Percentiles rank a stretch among this genome's conserved stretches.
Evolutionary conservation across 495 filamentous ascomycete genomes (phyloP).

Genomic region (Elaphomyces granulatus): DNA sequence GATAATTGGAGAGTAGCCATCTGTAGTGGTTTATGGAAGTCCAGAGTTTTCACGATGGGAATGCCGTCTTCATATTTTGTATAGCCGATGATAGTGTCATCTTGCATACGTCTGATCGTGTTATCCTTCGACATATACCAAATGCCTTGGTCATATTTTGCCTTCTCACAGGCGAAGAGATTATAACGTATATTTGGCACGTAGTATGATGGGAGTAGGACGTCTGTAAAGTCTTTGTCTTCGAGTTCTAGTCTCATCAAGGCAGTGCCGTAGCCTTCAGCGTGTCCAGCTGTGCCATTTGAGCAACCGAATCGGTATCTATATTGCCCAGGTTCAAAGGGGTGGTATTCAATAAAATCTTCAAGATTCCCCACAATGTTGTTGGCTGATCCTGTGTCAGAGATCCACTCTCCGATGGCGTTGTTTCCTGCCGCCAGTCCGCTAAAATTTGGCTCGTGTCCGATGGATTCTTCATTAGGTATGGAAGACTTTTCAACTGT

Average conservation of each 20-base stretch:
- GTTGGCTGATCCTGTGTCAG: neutral
- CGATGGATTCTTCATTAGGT: too few species aligned
- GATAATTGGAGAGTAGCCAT: neutral
- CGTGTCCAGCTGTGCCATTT: neutral
- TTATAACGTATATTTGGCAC: neutral
- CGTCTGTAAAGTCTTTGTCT: neutral
- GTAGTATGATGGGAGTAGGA: neutral
- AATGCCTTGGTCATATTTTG: neutral
- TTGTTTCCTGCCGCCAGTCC: too few species aligned
- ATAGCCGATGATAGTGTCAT: neutral
- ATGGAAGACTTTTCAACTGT: too few species aligned
- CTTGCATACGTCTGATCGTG: neutral
- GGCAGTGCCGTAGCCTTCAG: neutral
- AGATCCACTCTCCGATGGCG: neutral
- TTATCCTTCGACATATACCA: neutral
- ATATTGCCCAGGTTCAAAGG: too few species aligned
- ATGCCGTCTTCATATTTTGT: neutral
- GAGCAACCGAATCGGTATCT: neutral
- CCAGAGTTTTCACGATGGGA: neutral
- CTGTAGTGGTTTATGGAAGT: neutral
- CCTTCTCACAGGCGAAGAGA: neutral
- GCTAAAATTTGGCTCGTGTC: too few species aligned
- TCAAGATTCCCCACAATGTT: neutral
- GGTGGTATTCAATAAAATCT: neutral
- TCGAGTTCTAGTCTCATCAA: neutral